phyloP scores from a whole-genome alignment of 1,284 basidiomycete genomes.

The Papiliotrema laurentii region DNA sequence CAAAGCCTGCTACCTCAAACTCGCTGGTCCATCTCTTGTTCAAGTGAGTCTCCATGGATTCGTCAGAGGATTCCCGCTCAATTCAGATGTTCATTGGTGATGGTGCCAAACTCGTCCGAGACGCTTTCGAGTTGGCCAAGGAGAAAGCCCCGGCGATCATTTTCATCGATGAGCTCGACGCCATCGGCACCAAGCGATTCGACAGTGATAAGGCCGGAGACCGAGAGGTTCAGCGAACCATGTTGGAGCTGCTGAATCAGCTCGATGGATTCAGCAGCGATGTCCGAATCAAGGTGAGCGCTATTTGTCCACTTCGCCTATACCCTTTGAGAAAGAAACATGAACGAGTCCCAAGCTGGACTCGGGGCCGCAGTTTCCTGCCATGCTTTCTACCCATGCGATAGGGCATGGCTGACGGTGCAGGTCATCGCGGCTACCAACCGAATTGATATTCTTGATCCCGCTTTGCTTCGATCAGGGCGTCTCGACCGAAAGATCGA shows the following conservation, averaged over 20 bases:
- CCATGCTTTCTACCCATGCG: too few species aligned
- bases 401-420: too few species aligned
- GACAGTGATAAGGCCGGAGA: conserved; percentile 97
- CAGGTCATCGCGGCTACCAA: conserved; percentile 98
- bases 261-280: conserved; percentile 81
- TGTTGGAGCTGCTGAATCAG: conserved; percentile 95
- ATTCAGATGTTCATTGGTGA: conserved; percentile 77
- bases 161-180: conserved; percentile 98
- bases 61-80: background rate
- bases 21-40: conserved; percentile 70
- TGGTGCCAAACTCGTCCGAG: conserved; percentile 93
- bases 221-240: conserved; percentile 97
- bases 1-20: conserved; percentile 74
- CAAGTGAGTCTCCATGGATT: conserved; percentile 47
- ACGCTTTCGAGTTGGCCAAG: conserved; percentile 95
- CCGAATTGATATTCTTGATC: conserved; percentile 93
- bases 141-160: conserved; percentile 98
- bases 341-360: too few species aligned
- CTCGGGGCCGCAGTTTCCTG: too few species aligned
- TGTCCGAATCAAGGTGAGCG: conserved; percentile 83
- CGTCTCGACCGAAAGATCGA: conserved; percentile 75
- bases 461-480: conserved; percentile 68
- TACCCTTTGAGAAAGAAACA: background rate
- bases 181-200: conserved; percentile 97
- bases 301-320: background rate